A percentile compares a stretch with the other conserved stretches of the same genome.
phyloP scores from a whole-genome alignment of 2,329 filamentous ascomycete genomes.

The Samsoniella hepiali region DNA sequence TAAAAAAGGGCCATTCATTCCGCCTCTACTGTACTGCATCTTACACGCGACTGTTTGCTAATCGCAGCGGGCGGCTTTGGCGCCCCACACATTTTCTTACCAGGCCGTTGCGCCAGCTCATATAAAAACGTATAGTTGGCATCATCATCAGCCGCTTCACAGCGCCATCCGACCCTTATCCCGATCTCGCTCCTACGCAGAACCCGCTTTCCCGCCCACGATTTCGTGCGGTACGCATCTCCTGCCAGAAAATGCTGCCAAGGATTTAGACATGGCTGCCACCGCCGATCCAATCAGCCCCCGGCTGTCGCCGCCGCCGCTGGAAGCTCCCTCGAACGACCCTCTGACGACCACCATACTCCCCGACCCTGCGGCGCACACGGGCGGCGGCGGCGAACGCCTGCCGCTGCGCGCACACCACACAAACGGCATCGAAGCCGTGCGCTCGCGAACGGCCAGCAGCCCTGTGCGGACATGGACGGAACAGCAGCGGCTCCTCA shows the following conservation, averaged over 20 bases:
- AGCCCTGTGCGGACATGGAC: constrained; percentile 14
- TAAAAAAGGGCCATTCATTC: background rate
- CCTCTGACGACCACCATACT: background rate
- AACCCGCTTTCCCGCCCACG: background rate
- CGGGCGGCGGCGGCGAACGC: background rate
- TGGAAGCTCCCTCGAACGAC: constrained; percentile 1
- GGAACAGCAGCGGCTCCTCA: constrained; percentile 10
- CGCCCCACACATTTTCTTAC: background rate
- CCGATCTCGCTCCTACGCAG: background rate
- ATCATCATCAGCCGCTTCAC: constrained; percentile 8
- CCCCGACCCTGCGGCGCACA: constrained; percentile 1
- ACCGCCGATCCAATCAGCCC: constrained; percentile 25
- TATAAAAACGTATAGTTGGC: constrained; percentile 8
- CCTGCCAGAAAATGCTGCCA: background rate
- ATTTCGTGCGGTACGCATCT: background rate
- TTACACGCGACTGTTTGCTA: background rate
- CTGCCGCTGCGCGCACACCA: background rate
- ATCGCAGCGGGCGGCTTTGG: background rate
- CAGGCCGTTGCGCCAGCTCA: background rate
- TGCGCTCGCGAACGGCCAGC: constrained; percentile 14
- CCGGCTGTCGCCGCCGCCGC: constrained; percentile 19
- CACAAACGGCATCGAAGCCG: background rate
- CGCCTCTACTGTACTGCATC: background rate
- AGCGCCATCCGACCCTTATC: background rate
- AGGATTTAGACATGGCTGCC: constrained; percentile 22